Evolutionary conservation across 2,329 filamentous ascomycete genomes (phyloP).

Genomic region (Aspergillus niger): DNA sequence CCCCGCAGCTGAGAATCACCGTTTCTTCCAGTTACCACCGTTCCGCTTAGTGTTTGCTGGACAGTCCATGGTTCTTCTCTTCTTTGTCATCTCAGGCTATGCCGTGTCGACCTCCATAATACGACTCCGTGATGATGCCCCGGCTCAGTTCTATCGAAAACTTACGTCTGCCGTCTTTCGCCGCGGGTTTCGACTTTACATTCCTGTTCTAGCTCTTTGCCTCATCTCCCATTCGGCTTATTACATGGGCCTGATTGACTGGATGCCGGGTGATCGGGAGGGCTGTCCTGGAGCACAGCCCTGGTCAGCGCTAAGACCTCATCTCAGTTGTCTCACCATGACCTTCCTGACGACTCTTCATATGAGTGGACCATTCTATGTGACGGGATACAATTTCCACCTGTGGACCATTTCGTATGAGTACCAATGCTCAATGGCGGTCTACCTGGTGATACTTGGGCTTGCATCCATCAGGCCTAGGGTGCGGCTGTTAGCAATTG

Average conservation of each 20-base stretch:
- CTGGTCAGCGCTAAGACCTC: background rate
- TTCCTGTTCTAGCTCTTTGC: slow-evolving; percentile 29
- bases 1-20: slow-evolving; percentile 20
- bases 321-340: background rate
- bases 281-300: background rate
- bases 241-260: background rate
- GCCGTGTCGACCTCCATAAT: slow-evolving; percentile 56
- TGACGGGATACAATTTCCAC: background rate
- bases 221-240: slow-evolving; percentile 19
- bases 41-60: slow-evolving; percentile 42
- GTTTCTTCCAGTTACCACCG: slow-evolving; percentile 40
- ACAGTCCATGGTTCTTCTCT: slow-evolving; percentile 51
- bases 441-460: background rate
- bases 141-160: slow-evolving; percentile 12
- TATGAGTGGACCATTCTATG: background rate
- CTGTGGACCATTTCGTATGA: background rate
- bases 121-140: slow-evolving; percentile 20
- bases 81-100: slow-evolving; percentile 63
- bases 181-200: slow-evolving; percentile 35
- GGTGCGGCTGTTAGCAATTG: background rate
- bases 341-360: background rate
- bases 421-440: background rate
- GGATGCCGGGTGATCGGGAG: background rate
- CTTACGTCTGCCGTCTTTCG: slow-evolving; percentile 29
- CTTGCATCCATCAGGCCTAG: background rate